These are phyloP conservation scores for Limtongia smithiae DNA, from an alignment of 805 yeast genomes.

Conservation along the genomic window DNA sequence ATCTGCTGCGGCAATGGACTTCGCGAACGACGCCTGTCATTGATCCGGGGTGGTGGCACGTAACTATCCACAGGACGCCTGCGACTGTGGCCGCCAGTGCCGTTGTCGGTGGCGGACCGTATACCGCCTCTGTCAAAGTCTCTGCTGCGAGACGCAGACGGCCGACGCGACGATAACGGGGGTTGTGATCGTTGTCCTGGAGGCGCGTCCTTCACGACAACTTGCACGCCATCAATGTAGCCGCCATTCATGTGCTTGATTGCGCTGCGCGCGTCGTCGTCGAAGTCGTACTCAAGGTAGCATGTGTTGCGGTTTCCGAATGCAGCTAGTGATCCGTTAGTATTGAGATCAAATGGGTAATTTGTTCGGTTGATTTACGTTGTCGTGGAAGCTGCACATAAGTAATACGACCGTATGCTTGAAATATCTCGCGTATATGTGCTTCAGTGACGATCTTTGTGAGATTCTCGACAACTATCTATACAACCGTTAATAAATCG, in stretches of 20 bases:
- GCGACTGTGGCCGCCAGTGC: constrained; percentile 5
- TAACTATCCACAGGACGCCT: constrained; percentile 12
- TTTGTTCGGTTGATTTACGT: background rate
- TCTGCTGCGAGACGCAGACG: constrained; percentile 1
- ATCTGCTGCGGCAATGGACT: constrained; percentile 13
- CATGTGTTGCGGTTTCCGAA: constrained; percentile 10
- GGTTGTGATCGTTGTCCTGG: too few relatives aligned
- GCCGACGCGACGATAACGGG: too few relatives aligned
- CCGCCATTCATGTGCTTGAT: constrained; percentile 28
- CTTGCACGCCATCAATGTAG: constrained; percentile 19
- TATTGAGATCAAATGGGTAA: background rate
- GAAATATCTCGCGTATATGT: constrained; percentile 27
- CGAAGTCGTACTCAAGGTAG: constrained; percentile 16
- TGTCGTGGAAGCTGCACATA: constrained; percentile 14
- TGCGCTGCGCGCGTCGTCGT: constrained; percentile 21
- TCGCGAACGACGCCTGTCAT: constrained; percentile 13
- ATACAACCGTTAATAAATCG: background rate
- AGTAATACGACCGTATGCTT: constrained; percentile 18
- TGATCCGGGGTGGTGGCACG: constrained; percentile 8
- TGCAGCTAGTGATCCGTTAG: background rate
- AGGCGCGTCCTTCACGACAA: constrained; percentile 16
- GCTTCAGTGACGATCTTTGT: constrained; percentile 19
- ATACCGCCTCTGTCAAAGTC: constrained; percentile 2
- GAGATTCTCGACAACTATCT: constrained; percentile 22
- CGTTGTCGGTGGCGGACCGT: constrained; percentile 6